These are phyloP conservation scores for Phytophthora parvispora DNA, from an alignment of 352 stramenopile genomes.

Conservation along the genomic window DNA sequence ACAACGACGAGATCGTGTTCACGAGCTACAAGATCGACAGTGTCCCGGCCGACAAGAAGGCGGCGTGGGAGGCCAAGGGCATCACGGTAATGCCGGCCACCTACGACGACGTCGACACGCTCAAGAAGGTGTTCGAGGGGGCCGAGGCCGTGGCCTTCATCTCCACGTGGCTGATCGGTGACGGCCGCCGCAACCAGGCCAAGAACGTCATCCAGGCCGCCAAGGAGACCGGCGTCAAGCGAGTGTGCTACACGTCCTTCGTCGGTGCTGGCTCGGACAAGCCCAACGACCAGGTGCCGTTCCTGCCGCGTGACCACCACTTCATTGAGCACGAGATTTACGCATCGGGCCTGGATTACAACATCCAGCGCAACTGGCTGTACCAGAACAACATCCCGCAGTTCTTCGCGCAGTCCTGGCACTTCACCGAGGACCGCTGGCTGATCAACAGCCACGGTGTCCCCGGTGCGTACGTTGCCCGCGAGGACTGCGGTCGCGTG, in stretches of 20 bases:
- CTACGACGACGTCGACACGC: conserved; percentile 28
- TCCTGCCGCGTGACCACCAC: conserved; percentile 36
- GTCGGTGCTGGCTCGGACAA: conserved; percentile 20
- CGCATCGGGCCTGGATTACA: conserved; percentile 13
- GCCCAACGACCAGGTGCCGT: conserved; percentile 32
- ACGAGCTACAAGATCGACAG: conserved; percentile 21
- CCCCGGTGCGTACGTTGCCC: conserved; percentile 12
- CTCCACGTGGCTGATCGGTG: conserved; percentile 37
- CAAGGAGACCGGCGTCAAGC: conserved; percentile 28
- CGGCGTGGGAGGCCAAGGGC: conserved; percentile 23
- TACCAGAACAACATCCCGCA: conserved; percentile 36
- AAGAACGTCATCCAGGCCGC: conserved; percentile 26
- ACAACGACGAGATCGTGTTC: conserved; percentile 20
- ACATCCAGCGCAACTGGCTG: conserved; percentile 39
- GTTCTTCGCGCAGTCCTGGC: conserved; percentile 34
- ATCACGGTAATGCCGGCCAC: conserved; percentile 23
- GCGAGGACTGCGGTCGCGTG: conserved; percentile 25
- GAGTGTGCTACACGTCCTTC: conserved; percentile 30
- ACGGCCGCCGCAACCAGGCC: conserved; percentile 29
- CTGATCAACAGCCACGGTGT: conserved; percentile 27
- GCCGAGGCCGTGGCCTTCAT: conserved; percentile 28
- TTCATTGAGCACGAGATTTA: conserved; percentile 36
- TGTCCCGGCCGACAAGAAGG: conserved; percentile 14
- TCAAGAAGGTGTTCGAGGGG: conserved; percentile 31
- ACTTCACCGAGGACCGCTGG: conserved; percentile 32